phyloP scores from a whole-genome alignment of 2,329 filamentous ascomycete species.

The Scytalidium sp. region DNA sequence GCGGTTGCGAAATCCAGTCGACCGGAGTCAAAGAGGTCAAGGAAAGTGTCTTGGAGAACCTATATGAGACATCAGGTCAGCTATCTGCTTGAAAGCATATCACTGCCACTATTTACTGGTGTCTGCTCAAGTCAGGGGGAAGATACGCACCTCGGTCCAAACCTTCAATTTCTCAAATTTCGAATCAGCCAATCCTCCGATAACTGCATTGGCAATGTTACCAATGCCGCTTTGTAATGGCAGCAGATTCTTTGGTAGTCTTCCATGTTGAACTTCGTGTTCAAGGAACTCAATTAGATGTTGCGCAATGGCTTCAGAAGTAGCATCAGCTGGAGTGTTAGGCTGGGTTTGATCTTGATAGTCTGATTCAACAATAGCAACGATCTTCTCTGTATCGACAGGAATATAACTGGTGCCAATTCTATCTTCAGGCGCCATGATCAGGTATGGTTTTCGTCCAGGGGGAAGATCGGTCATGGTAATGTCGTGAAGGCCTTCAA shows the following conservation, averaged over 20 bases:
- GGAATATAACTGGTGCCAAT: constrained; percentile 82
- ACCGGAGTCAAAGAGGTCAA: constrained; percentile 87
- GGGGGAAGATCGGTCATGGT: constrained; percentile 85
- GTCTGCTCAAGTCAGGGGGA: too few relatives aligned
- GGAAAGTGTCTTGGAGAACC: constrained; percentile 87
- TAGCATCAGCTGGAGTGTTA: constrained; percentile 74
- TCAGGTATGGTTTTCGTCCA: constrained; percentile 76
- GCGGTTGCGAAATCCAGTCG: constrained; percentile 87
- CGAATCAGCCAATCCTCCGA: constrained; percentile 76
- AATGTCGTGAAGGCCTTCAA: constrained; percentile 88
- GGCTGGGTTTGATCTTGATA: constrained; percentile 74
- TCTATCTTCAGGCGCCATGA: constrained; percentile 82
- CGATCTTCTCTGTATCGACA: constrained; percentile 78
- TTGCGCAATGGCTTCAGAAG: constrained; percentile 67
- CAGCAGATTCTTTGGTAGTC: constrained; percentile 72
- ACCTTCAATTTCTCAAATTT: constrained; percentile 87
- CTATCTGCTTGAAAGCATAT: too few relatives aligned
- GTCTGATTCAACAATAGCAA: constrained; percentile 81
- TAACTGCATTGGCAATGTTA: constrained; percentile 90
- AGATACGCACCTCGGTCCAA: constrained; percentile 70
- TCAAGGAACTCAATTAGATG: constrained; percentile 84
- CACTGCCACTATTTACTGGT: too few relatives aligned
- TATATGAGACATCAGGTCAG: not conserved
- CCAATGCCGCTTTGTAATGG: constrained; percentile 87
- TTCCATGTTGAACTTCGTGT: constrained; percentile 77